phyloP scores from a whole-genome alignment of 1,284 basidiomycete genomes.

The Trichosporon sp. region DNA sequence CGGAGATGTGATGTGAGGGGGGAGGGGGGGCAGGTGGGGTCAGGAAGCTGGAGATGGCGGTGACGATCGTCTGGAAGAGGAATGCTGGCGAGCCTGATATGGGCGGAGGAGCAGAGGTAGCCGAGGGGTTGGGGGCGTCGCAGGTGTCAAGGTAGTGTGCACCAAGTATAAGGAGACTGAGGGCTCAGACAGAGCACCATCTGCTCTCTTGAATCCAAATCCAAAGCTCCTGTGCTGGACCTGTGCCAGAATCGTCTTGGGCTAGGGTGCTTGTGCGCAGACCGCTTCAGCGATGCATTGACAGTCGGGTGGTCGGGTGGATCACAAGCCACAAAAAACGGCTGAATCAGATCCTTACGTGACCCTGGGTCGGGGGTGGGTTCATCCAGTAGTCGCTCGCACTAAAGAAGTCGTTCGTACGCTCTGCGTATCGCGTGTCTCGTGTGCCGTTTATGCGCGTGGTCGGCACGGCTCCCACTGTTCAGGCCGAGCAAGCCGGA shows the following conservation, averaged over 20 bases:
- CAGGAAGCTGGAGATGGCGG: not conserved
- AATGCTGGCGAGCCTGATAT: not conserved
- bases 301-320: not conserved
- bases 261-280: not conserved
- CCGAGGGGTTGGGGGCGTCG: not conserved
- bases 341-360: not conserved
- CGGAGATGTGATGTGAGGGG: too few relatives aligned
- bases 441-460: not conserved
- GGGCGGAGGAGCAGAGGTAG: not conserved
- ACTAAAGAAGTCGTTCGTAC: not conserved
- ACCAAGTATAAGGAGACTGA: not conserved
- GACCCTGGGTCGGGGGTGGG: not conserved
- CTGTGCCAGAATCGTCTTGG: not conserved
- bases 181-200: not conserved
- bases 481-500: not conserved
- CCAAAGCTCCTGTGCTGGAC: not conserved
- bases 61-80: not conserved
- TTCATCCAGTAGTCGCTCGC: not conserved
- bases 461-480: not conserved
- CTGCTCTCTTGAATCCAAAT: not conserved
- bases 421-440: not conserved
- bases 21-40: not conserved
- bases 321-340: conserved; percentile 1
- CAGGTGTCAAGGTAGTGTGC: not conserved
- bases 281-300: not conserved